Evolutionary conservation across 148 eudicot species (phyloP).

Genomic region (Nyssa sinensis): DNA sequence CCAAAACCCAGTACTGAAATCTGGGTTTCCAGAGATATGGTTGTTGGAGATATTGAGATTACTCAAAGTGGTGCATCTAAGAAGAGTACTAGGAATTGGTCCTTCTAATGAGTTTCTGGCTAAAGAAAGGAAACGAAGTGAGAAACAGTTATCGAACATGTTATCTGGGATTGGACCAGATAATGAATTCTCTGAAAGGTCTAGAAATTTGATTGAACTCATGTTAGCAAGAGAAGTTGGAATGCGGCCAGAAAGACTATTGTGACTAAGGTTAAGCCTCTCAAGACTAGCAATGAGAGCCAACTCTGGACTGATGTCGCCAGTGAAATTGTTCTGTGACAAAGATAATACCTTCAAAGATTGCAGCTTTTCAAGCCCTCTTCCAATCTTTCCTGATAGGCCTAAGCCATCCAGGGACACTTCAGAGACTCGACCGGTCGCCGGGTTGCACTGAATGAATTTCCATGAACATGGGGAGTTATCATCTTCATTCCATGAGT

Average conservation of each 20-base stretch:
- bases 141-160: conserved; percentile 34
- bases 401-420: conserved; percentile 48
- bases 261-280: conserved; percentile 67
- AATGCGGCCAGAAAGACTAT: conserved; percentile 55
- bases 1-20: conserved; percentile 42
- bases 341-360: conserved; percentile 54
- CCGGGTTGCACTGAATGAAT: conserved; percentile 58
- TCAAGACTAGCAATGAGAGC: conserved; percentile 42
- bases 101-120: conserved; percentile 67
- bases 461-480: conserved; percentile 85
- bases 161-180: conserved; percentile 62
- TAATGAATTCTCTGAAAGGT: conserved; percentile 57
- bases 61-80: conserved; percentile 45
- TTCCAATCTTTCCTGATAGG: conserved; percentile 73
- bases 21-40: conserved; percentile 66
- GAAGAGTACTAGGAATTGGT: conserved; percentile 54
- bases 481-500: conserved; percentile 87
- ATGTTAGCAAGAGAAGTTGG: conserved; percentile 30
- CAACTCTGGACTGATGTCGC: conserved; percentile 46
- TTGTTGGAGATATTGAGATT: conserved; percentile 68
- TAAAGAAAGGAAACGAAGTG: conserved; percentile 64
- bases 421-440: conserved; percentile 47
- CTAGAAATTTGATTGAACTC: conserved; percentile 54
- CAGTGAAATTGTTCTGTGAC: conserved; percentile 60
- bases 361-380: conserved; percentile 66